These are phyloP conservation scores for Termitomyces sp. DNA, from an alignment of 768 basidiomycete genomes.

Conservation along the genomic window DNA sequence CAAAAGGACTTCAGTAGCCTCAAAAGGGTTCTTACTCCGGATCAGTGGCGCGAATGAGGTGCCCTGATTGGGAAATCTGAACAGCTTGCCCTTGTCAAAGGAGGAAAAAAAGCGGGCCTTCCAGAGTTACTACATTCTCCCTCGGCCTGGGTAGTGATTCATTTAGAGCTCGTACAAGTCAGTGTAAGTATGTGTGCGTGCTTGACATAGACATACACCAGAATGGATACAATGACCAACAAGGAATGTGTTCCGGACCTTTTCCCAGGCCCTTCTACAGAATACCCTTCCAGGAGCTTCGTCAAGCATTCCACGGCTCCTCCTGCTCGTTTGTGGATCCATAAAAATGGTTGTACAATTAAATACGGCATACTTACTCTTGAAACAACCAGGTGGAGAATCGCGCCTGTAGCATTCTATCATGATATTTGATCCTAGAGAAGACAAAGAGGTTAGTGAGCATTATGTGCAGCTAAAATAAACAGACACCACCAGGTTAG, in stretches of 20 bases:
- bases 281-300: background rate
- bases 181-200: background rate
- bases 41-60: slow-evolving; percentile 7
- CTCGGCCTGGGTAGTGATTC: background rate
- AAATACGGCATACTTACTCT: background rate
- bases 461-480: background rate
- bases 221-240: background rate
- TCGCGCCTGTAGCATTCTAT: background rate
- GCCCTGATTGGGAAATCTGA: background rate
- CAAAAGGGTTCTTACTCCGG: slow-evolving; percentile 1
- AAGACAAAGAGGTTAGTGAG: background rate
- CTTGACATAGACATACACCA: background rate
- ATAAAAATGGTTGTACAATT: background rate
- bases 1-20: background rate
- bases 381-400: background rate
- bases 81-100: background rate
- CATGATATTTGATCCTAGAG: background rate
- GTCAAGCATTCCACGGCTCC: background rate
- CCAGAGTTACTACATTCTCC: background rate
- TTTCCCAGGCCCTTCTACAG: background rate
- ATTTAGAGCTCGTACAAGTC: background rate
- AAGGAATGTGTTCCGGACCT: background rate
- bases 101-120: background rate
- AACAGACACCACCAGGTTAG: background rate
- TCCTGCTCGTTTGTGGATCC: background rate